Evolutionary conservation across 2,329 filamentous ascomycete species (phyloP), one percentile per base, ranked within the genome.

Genomic region (Botrytis paeoniae): DNA sequence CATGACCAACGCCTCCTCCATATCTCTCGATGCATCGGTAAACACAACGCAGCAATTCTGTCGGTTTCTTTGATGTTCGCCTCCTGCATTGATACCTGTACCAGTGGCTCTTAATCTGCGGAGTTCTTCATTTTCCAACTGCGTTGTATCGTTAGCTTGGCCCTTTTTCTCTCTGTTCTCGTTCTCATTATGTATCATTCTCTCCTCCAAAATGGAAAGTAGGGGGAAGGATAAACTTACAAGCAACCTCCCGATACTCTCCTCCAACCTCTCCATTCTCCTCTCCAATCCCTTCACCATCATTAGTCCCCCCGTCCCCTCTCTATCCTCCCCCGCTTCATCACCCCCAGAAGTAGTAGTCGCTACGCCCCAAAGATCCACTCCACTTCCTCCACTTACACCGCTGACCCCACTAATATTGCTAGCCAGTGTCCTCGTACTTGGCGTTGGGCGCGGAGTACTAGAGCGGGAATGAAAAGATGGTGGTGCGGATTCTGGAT

Each of bases 321-420:
- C 60, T 39, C 69, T 57, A 9, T 62, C 73, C 39, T 64, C 73
- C 16, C 59, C 73, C 22, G 25, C 29, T 71, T 66, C 64, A 73
- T 73, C n/a, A 66, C 29, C 45, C 0, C 61, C 70, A n/a, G 70
- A 74, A 20, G 69, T 73, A 25, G 74, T 72, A 3, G 77, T 79
- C n/a, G 78, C 78, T 12, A 79, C 76, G 8, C 78, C 78, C 78
- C 78, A 79, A 25, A 79, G 71, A 6, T 78, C 78, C 3, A 74
- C 71, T 1, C 69, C 69, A 45, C 71, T 68, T 54, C 65, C 60
- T 39, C 32, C 72, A 16, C 71, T 62, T 4, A 51, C 48, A 20
- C 69, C 57, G 2, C 45, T 68, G 9, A 43, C 48, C 4, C 69
- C 57, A 7, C 45, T 68, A n/a, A 51, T 39, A n/a, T 60, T 64